These are phyloP conservation scores for Alternaria triticina DNA, from an alignment of 2,329 filamentous ascomycete genomes.

Conservation along the genomic window DNA sequence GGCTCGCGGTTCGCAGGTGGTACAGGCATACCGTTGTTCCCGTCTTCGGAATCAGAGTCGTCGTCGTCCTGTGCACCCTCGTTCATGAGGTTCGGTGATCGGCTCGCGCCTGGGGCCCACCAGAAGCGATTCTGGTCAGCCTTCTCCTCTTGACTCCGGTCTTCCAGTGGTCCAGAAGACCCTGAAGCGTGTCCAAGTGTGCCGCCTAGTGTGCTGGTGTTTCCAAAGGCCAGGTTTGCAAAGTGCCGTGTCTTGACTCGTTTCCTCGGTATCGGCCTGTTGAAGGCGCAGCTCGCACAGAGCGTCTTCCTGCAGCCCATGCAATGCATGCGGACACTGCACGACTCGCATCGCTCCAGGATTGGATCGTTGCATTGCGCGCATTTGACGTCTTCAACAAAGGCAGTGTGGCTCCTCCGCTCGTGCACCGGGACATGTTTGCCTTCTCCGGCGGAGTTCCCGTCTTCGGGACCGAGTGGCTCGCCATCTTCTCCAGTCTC, in stretches of 20 bases:
- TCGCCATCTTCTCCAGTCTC: constrained; percentile 63
- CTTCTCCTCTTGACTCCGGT: constrained; percentile 28
- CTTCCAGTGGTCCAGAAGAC: constrained; percentile 33
- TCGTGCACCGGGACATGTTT: constrained; percentile 62
- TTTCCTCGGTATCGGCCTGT: constrained; percentile 57
- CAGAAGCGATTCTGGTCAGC: constrained; percentile 54
- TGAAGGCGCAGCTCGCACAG: constrained; percentile 66
- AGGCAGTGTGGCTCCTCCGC: constrained; percentile 59
- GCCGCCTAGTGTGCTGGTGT: constrained; percentile 30
- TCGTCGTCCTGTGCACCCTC: constrained; percentile 53
- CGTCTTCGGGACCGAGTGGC: constrained; percentile 58
- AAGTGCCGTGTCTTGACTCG: constrained; percentile 48
- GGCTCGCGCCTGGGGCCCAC: constrained; percentile 64
- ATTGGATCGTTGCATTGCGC: constrained; percentile 61
- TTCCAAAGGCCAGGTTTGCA: constrained; percentile 45
- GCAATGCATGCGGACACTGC: constrained; percentile 67
- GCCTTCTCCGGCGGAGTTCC: constrained; percentile 55
- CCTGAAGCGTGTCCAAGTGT: constrained; percentile 38
- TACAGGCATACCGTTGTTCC: constrained; percentile 45
- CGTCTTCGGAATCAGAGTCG: constrained; percentile 47
- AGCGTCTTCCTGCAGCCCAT: constrained; percentile 66
- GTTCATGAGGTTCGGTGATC: constrained; percentile 65
- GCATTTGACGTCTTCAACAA: constrained; percentile 61
- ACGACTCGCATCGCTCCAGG: constrained; percentile 64
- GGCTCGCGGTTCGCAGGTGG: constrained; percentile 46